Evolutionary conservation across 805 yeast species (phyloP).

Genomic region (Lipomyces yamadae): DNA sequence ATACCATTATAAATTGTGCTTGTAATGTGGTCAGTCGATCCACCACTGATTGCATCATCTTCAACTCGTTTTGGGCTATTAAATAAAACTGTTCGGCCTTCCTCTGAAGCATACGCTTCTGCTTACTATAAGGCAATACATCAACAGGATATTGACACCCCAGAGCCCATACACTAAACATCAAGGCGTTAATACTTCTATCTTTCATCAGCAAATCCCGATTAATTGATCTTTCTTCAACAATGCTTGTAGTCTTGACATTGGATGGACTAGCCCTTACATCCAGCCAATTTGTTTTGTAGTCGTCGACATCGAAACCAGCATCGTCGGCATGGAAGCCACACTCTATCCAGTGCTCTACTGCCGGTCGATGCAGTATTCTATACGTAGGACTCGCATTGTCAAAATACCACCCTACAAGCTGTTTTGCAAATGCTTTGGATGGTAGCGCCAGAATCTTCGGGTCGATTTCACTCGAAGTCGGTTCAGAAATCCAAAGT

Average conservation of each 20-base stretch:
- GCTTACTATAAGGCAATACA: neutral
- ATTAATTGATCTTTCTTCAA: neutral
- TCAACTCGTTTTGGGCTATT: conserved; percentile 29
- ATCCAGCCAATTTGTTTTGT: neutral
- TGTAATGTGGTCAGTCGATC: conserved; percentile 26
- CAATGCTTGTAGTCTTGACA: conserved; percentile 14
- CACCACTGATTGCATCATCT: conserved; percentile 3
- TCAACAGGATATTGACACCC: conserved; percentile 32
- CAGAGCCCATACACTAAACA: conserved; percentile 30
- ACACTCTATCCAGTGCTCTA: conserved; percentile 30
- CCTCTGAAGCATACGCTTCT: neutral
- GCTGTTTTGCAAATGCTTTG: conserved; percentile 21
- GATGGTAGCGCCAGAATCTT: conserved; percentile 30
- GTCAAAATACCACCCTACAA: conserved; percentile 31
- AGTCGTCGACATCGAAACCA: conserved; percentile 12
- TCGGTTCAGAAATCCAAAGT: conserved; percentile 15
- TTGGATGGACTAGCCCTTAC: neutral
- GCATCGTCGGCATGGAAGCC: conserved; percentile 30
- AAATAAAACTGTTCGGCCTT: conserved; percentile 19
- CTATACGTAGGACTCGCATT: conserved; percentile 33
- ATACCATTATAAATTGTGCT: conserved; percentile 26
- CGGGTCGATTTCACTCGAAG: conserved; percentile 20
- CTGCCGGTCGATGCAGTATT: conserved; percentile 28
- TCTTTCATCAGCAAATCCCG: conserved; percentile 13
- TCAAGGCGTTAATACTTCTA: conserved; percentile 23